Evolutionary conservation across 2,329 filamentous ascomycete genomes (phyloP).

Genomic region (Talaromyces sp.): DNA sequence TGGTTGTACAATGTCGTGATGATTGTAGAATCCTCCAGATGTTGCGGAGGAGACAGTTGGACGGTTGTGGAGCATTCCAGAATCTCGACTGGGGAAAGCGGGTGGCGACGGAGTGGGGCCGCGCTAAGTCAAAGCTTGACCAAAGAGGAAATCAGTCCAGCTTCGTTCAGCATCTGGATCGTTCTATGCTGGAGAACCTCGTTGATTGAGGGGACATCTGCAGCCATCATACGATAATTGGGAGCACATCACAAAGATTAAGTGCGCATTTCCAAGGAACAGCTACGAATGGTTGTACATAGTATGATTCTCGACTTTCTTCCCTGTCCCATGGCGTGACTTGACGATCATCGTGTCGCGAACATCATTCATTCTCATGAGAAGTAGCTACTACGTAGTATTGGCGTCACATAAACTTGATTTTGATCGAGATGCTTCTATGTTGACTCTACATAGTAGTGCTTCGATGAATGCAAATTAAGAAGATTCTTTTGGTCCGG

Average conservation of each 20-base stretch:
- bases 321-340: neutral
- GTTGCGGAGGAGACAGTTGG: neutral
- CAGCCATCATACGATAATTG: neutral
- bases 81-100: slow-evolving; percentile 2
- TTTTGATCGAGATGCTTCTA: neutral
- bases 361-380: neutral
- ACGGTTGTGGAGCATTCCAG: slow-evolving; percentile 16
- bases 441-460: neutral
- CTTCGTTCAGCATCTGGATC: neutral
- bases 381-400: neutral
- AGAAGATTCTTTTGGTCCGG: neutral
- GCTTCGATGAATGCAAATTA: neutral
- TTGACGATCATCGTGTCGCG: neutral
- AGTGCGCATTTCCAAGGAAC: neutral
- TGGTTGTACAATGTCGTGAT: neutral
- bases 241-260: neutral
- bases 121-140: neutral
- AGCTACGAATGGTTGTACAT: neutral
- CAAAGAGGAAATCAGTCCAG: neutral
- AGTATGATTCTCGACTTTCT: neutral
- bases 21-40: slow-evolving; percentile 9
- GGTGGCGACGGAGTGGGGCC: slow-evolving; percentile 6
- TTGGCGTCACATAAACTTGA: neutral
- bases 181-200: neutral
- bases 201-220: neutral